A percentile compares a stretch with the other conserved stretches of the same genome.
Conservation (phyloP, 177 flowering plant species). For the Telopea speciosissima region DNA sequence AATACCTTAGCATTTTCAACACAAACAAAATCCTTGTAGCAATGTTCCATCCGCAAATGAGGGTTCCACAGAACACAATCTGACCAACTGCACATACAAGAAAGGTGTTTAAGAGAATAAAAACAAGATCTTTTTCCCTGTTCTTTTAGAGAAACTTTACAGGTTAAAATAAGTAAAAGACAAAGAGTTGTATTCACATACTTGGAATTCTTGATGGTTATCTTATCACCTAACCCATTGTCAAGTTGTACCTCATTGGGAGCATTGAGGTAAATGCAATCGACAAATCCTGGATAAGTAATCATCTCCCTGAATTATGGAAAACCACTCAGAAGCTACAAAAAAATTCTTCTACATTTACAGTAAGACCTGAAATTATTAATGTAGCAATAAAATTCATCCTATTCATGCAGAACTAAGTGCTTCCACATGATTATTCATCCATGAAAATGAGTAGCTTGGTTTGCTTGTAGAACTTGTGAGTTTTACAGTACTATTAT, state of each 20-base stretch:
- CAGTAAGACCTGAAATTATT: too few relatives aligned
- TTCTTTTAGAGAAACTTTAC: background rate
- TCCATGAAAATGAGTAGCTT: too few relatives aligned
- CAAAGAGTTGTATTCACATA: slow-evolving; percentile 16
- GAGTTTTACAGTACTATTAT: too few relatives aligned
- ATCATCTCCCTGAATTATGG: slow-evolving; percentile 53
- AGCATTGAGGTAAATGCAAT: slow-evolving; percentile 80
- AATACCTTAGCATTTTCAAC: slow-evolving; percentile 94
- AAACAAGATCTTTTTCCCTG: background rate
- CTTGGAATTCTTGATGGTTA: slow-evolving; percentile 68
- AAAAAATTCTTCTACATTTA: background rate
- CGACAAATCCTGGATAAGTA: slow-evolving; percentile 90
- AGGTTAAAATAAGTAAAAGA: background rate
- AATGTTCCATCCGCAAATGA: slow-evolving; percentile 75
- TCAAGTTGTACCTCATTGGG: slow-evolving; percentile 63
- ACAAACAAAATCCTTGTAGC: slow-evolving; percentile 88
- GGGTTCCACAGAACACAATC: slow-evolving; percentile 97
- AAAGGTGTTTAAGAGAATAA: background rate
- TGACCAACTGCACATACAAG: slow-evolving; percentile 63
- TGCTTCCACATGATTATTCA: too few relatives aligned
- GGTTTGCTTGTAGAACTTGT: too few relatives aligned
- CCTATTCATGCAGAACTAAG: too few relatives aligned
- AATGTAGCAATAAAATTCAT: too few relatives aligned
- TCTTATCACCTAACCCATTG: slow-evolving; percentile 73
- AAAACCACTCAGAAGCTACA: background rate